Conservation (phyloP, 2,329 filamentous ascomycete species). For the Pseudonectria buxi region DNA sequence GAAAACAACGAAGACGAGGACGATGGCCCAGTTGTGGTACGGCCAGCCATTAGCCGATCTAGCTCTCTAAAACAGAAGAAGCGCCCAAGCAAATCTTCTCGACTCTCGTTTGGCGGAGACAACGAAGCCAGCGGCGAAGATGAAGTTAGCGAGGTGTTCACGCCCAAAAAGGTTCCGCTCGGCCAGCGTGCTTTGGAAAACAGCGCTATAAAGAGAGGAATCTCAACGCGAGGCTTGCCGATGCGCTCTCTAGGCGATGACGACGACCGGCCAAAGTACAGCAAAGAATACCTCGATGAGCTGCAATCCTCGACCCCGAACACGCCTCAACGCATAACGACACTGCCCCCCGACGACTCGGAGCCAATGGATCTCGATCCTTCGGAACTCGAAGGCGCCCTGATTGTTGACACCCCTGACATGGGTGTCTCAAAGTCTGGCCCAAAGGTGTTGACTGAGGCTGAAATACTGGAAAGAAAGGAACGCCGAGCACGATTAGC, state of each 20-base stretch:
- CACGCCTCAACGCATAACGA: conserved; percentile 60
- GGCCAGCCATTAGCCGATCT: conserved; percentile 40
- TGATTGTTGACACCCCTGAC: conserved; percentile 51
- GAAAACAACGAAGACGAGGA: conserved; percentile 38
- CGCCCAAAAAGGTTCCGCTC: conserved; percentile 60
- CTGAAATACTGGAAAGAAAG: conserved; percentile 87
- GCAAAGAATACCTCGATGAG: conserved; percentile 77
- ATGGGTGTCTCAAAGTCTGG: conserved; percentile 23
- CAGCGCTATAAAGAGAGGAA: conserved; percentile 52
- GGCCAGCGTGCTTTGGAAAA: conserved; percentile 60
- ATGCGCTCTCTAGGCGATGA: conserved; percentile 52
- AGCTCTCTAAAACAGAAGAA: conserved; percentile 59
- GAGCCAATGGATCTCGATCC: conserved; percentile 50
- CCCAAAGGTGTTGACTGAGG: conserved; percentile 65
- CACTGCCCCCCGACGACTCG: conserved; percentile 37
- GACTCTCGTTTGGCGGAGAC: conserved; percentile 69
- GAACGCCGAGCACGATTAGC: conserved; percentile 78
- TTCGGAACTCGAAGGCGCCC: conserved; percentile 55
- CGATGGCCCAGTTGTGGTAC: conserved; percentile 41
- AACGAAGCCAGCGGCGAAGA: conserved; percentile 45
- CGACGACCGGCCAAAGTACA: conserved; percentile 72
- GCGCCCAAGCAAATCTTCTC: conserved; percentile 47
- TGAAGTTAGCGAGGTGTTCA: conserved; percentile 43
- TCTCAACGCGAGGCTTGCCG: conserved; percentile 44
- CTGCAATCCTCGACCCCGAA: conserved; percentile 80